A percentile compares a stretch with the other conserved stretches of the same genome.
Conservation (phyloP, 257 asterid genomes). For the Jaltomata sinuosa region DNA sequence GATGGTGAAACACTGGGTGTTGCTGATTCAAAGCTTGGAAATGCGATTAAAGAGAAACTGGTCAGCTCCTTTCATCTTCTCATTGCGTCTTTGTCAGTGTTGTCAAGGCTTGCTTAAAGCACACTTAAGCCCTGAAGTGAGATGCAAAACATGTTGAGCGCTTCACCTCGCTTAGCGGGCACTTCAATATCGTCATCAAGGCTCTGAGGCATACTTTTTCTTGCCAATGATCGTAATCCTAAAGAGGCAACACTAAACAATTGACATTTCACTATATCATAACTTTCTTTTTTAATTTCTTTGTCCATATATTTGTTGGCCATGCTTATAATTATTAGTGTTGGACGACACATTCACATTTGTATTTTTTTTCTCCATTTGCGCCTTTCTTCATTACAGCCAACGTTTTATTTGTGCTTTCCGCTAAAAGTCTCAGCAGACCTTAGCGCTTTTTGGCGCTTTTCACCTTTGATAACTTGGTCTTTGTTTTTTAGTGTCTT, state of each 20-base stretch:
- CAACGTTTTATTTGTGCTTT: no score
- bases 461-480: background rate
- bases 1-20: conserved; percentile 55
- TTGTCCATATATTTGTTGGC: background rate
- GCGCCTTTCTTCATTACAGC: no score
- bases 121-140: background rate
- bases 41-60: conserved; percentile 73
- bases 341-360: background rate
- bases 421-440: background rate
- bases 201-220: background rate
- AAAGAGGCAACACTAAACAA: background rate
- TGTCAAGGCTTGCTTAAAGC: background rate
- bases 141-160: background rate
- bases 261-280: background rate
- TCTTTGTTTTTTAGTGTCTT: background rate
- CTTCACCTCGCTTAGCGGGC: background rate
- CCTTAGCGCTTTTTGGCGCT: background rate
- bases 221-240: background rate
- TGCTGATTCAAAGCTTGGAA: conserved; percentile 84
- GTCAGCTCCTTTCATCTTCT: conserved; percentile 22
- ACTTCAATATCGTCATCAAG: background rate
- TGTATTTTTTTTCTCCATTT: background rate
- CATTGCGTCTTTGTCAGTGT: background rate
- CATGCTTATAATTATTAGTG: background rate
- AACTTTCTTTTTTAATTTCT: background rate